Percentiles rank a stretch among this genome's conserved stretches.
These are phyloP conservation scores for Primulina tabacum DNA, from an alignment of 257 asterid genomes.

Conservation along the genomic window DNA sequence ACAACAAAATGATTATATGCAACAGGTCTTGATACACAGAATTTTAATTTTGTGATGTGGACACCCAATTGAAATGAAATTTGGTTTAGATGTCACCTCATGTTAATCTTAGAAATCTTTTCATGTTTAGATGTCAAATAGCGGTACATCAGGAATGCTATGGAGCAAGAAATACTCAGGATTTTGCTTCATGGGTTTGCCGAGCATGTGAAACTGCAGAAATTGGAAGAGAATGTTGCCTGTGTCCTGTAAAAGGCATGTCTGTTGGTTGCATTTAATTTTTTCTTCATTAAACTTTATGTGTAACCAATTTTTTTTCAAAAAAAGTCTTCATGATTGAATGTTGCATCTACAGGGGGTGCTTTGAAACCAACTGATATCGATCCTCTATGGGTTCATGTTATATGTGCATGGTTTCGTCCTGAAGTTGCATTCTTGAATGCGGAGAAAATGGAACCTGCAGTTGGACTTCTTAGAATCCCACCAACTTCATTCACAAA, in stretches of 20 bases:
- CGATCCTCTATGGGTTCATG: slow-evolving; percentile 84
- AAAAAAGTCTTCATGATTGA: neutral
- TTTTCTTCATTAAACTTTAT: neutral
- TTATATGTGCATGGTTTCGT: slow-evolving; percentile 92
- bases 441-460: slow-evolving; percentile 92
- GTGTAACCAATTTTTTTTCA: slow-evolving; percentile 2
- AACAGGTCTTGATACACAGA: slow-evolving; percentile 60
- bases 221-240: slow-evolving; percentile 79
- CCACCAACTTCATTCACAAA: slow-evolving; percentile 63
- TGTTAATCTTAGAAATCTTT: slow-evolving; percentile 16
- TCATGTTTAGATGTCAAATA: slow-evolving; percentile 75
- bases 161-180: slow-evolving; percentile 58
- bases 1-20: slow-evolving; percentile 93
- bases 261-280: slow-evolving; percentile 18
- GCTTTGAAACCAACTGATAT: slow-evolving; percentile 90
- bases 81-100: slow-evolving; percentile 13
- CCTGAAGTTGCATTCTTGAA: slow-evolving; percentile 79
- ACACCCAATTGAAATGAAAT: slow-evolving; percentile 10
- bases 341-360: slow-evolving; percentile 67
- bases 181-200: slow-evolving; percentile 95
- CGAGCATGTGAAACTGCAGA: slow-evolving; percentile 93
- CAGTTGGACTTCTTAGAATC: slow-evolving; percentile 71
- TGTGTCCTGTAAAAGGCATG: slow-evolving; percentile 96
- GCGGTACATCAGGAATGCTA: slow-evolving; percentile 99
- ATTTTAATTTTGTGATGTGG: slow-evolving; percentile 16